A percentile compares a stretch with the other conserved stretches of the same genome.
Evolutionary conservation across 1,139 yeast genomes (phyloP).

Genomic region (Hanseniaspora uvarum): DNA sequence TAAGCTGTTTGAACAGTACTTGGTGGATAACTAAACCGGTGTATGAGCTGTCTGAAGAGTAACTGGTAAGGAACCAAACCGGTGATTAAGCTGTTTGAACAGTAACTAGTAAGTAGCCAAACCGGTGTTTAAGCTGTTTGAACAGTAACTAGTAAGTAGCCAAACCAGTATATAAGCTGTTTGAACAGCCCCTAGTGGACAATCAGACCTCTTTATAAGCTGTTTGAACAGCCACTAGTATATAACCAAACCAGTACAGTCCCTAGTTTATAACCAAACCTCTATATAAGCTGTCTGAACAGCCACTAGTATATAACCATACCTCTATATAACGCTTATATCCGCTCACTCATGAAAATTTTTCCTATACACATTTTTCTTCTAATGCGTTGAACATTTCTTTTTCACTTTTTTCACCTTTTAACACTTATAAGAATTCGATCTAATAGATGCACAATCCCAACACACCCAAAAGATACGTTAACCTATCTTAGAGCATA

Average conservation of each 20-base stretch:
- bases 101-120: conserved; percentile 36
- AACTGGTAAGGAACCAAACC: conserved; percentile 31
- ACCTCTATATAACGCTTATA: not conserved
- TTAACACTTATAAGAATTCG: not conserved
- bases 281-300: conserved; percentile 57
- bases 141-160: conserved; percentile 40
- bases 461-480: not conserved
- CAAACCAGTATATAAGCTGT: conserved; percentile 54
- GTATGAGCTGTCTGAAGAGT: conserved; percentile 55
- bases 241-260: not conserved
- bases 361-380: not conserved
- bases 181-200: conserved; percentile 46
- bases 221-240: conserved; percentile 52
- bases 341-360: not conserved
- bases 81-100: conserved; percentile 59
- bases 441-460: no score
- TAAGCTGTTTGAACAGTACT: conserved; percentile 52
- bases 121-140: conserved; percentile 64
- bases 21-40: conserved; percentile 29
- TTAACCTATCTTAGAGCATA: not conserved
- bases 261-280: no score
- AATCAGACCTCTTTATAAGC: conserved; percentile 34
- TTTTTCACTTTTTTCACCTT: not conserved
- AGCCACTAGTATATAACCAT: conserved; percentile 36
- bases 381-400: not conserved